Base-by-base conservation (phyloP, 1,284 basidiomycete genomes). In the Pseudozyma sp. region DNA sequence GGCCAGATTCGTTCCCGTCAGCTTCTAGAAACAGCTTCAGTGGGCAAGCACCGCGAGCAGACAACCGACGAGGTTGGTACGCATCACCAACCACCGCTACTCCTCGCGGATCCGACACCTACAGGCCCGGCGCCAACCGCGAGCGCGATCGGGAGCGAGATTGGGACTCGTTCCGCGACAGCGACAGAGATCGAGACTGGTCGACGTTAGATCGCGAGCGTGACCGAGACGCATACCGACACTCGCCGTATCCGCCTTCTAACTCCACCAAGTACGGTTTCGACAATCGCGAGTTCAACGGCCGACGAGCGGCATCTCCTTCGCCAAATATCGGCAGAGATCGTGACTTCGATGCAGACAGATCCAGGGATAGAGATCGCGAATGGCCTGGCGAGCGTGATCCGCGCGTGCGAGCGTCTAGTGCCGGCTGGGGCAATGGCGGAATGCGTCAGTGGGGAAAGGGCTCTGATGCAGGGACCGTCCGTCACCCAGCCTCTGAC, bases 181-280 rank as follows among this genome's bases (percentile, higher is more conserved):
- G 61, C 34, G 73, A 75, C 31, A 48, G 76, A 24, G 73, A 78
- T 6, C 39, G 73, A 30, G 73, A 76, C 10, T 58, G 77, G 55
- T 29, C 55, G 8, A 50, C 43, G 3, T 16, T 68, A 40, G 68
- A 72, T 3, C 30, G 64, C 31, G 76, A 78, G 5, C 39, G 76
- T 13, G 73, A 72, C 4, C 35, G 65, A 29, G 65, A 76, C 7
- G 52, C 47, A 43, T 58, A 66, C n/a, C 39, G 53, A 10, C 43
- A 58, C 37, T 31, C 55, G 19, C 33, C 68, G 0, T 59, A 64
- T 35, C 42, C 65, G 47, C 1, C 55, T 11, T 40, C 60, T n/a
- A 29, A 52, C 33, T n/a, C 37, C 33, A 53, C 51, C 66, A 68
- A 68, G 52, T 68, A 68, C 34, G 47, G 58, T 33, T 59, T 51